Percentiles rank a stretch among this genome's conserved stretches.
Conservation (phyloP, 73 alveolate species). For the Uronychia binucleata region DNA sequence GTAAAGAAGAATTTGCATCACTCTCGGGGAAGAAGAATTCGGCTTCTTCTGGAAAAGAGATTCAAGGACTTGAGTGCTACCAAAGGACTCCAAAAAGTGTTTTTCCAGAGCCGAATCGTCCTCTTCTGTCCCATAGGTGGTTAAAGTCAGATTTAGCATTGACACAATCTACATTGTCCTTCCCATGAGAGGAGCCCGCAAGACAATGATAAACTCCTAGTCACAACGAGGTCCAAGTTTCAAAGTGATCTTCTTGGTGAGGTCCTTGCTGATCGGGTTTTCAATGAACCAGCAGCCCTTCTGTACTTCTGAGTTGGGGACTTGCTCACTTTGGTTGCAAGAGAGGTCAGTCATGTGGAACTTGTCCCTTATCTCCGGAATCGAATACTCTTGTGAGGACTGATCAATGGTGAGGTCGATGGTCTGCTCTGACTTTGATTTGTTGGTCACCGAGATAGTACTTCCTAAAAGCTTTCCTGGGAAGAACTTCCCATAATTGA, state of each 20-base stretch:
- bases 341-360: too few relatives aligned
- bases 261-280: slow-evolving; percentile 59
- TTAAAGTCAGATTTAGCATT: slow-evolving; percentile 30
- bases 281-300: slow-evolving; percentile 62
- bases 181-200: slow-evolving; percentile 31
- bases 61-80: background rate
- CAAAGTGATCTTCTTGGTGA: slow-evolving; percentile 57
- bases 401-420: slow-evolving; percentile 51
- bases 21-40: background rate
- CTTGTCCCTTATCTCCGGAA: too few relatives aligned
- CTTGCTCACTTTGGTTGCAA: background rate
- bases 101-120: slow-evolving; percentile 20
- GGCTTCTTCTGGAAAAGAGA: background rate
- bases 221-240: slow-evolving; percentile 51
- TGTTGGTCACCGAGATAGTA: slow-evolving; percentile 44
- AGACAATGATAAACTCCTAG: slow-evolving; percentile 58
- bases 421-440: slow-evolving; percentile 42
- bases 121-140: slow-evolving; percentile 8
- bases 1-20: background rate
- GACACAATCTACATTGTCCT: slow-evolving; percentile 15
- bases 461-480: slow-evolving; percentile 58
- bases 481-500: slow-evolving; percentile 43
- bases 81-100: slow-evolving; percentile 34
- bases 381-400: background rate
- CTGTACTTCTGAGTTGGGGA: slow-evolving; percentile 42